phyloP scores from a whole-genome alignment of 2,329 filamentous ascomycete species.

The Fusarium domesticum region DNA sequence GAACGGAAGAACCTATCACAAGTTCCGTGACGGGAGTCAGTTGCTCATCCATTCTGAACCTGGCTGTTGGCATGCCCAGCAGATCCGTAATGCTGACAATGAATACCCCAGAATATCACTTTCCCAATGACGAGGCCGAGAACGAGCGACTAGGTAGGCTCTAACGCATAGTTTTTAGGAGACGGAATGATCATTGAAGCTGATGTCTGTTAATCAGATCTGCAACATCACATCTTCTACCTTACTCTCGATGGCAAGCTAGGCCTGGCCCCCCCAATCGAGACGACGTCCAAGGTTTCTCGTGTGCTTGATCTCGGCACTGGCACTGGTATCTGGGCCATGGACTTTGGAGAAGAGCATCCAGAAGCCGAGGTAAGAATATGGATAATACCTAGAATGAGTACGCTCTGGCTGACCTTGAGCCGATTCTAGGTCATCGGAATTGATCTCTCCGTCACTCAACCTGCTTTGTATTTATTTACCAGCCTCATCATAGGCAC shows the following conservation, averaged over 20 bases:
- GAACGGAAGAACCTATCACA: conserved; percentile 10
- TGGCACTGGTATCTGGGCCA: too few species aligned
- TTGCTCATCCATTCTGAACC: too few species aligned
- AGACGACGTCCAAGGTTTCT: background rate
- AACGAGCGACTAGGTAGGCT: conserved; percentile 6
- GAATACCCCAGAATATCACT: conserved; percentile 9
- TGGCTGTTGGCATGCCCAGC: too few species aligned
- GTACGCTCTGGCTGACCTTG: too few species aligned
- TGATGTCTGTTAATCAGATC: background rate
- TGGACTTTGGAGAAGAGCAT: conserved; percentile 7
- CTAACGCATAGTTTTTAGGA: background rate
- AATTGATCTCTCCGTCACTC: conserved; percentile 7
- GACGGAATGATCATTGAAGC: too few species aligned
- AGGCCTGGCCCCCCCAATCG: conserved; percentile 5
- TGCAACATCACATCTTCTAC: conserved; percentile 11
- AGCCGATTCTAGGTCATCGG: conserved; percentile 6
- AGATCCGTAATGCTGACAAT: too few species aligned
- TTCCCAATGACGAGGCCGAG: conserved; percentile 9
- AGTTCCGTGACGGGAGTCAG: conserved; percentile 7
- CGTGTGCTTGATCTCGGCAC: conserved; percentile 8
- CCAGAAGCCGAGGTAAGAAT: conserved; percentile 7
- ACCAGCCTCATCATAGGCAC: too few species aligned
- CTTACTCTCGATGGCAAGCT: conserved; percentile 8
- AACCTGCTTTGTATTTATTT: conserved; percentile 4
- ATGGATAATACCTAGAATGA: too few species aligned